Evolutionary conservation across 345 rosid species (phyloP).

Genomic region (Euphorbia pulcherrima): DNA sequence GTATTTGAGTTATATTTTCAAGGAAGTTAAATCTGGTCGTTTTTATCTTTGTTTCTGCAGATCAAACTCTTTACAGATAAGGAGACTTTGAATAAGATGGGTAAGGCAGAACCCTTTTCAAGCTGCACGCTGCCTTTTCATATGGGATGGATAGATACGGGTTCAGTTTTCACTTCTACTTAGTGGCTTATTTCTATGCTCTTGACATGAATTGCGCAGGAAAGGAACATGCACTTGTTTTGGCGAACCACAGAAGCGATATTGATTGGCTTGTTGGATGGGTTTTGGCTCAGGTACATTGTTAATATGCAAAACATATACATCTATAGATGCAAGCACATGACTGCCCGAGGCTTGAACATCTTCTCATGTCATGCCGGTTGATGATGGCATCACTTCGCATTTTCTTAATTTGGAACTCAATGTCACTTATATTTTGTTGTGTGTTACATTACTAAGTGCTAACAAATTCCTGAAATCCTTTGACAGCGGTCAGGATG

Average conservation of each 20-base stretch:
- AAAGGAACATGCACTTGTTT: conserved; percentile 86
- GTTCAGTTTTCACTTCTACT: not conserved
- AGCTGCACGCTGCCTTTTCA: not conserved
- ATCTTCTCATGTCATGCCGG: not conserved
- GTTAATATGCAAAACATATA: not conserved
- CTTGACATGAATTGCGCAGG: conserved; percentile 42
- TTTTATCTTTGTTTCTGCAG: conserved; percentile 40
- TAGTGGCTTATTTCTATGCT: conserved; percentile 7
- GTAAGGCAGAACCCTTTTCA: conserved; percentile 33
- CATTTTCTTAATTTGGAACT: not conserved
- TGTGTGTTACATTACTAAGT: conserved; percentile 13
- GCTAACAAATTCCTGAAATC: conserved; percentile 22
- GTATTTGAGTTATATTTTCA: not conserved
- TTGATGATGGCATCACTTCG: not conserved
- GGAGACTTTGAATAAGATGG: conserved; percentile 71
- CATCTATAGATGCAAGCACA: not conserved
- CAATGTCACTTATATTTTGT: not conserved
- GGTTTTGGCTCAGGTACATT: conserved; percentile 82
- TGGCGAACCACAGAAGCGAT: conserved; percentile 86
- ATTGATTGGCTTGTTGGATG: conserved; percentile 99
- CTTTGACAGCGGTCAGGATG: conserved; percentile 83
- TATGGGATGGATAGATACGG: not conserved
- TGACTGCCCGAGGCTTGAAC: too few relatives aligned
- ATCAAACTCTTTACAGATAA: conserved; percentile 61
- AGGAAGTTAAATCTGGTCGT: conserved; percentile 8